Conservation (phyloP, 2,329 filamentous ascomycete species). For the Harringtonia lauricola region DNA sequence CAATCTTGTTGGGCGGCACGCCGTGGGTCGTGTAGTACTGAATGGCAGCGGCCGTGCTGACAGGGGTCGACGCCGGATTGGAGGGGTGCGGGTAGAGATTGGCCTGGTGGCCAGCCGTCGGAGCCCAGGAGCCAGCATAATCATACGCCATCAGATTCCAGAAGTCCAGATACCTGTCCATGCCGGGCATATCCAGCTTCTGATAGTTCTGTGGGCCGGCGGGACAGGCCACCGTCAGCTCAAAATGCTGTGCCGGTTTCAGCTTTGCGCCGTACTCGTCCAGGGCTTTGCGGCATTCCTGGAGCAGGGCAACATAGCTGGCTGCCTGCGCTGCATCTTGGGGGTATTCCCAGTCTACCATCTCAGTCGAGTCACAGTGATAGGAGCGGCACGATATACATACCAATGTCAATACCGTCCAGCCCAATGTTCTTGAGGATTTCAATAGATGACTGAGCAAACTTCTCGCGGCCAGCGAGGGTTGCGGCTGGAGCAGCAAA, state of each 20-base stretch:
- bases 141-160: conserved; percentile 87
- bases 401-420: conserved; percentile 38
- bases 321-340: conserved; percentile 41
- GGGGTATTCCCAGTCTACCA: conserved; percentile 64
- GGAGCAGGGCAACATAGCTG: conserved; percentile 48
- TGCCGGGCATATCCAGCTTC: conserved; percentile 49
- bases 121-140: conserved; percentile 75
- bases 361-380: too few relatives aligned
- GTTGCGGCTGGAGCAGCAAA: conserved; percentile 69
- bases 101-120: conserved; percentile 61
- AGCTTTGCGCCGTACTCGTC: conserved; percentile 42
- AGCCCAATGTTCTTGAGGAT: conserved; percentile 75
- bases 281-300: conserved; percentile 43
- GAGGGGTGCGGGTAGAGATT: conserved; percentile 52
- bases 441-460: conserved; percentile 63
- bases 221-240: conserved; percentile 53
- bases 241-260: conserved; percentile 39
- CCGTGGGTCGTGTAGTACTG: conserved; percentile 56
- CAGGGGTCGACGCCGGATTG: conserved; percentile 60
- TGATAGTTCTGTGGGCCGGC: conserved; percentile 52
- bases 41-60: conserved; percentile 62
- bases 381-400: too few relatives aligned
- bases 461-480: conserved; percentile 53
- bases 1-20: conserved; percentile 61
- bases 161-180: conserved; percentile 59